Evolutionary conservation across 495 filamentous ascomycete genomes (phyloP), one percentile per base, ranked within the genome.

Genomic region (Daldinia decipiens): DNA sequence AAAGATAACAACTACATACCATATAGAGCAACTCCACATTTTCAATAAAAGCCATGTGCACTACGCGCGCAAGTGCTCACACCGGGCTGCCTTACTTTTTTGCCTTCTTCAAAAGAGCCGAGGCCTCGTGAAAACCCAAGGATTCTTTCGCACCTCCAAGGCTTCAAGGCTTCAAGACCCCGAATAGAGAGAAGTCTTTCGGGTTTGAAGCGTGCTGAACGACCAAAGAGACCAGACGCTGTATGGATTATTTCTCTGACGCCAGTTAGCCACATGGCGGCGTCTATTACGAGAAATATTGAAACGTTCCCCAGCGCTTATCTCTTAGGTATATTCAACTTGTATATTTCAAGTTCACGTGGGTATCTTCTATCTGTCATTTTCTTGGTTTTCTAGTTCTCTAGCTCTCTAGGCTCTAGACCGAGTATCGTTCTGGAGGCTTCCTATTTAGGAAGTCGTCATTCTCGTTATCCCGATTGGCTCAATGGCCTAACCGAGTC

Each of bases 381-480:
- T 51, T 40, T 32, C 40, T 34, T 38, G 11, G 27, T 11, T 56
- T 1, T 9, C 7, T 4, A 31, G 5, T 31, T 31, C 29, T 31
- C 29, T 52, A 31, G n/a, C 31, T 54, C 26, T n/a, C n/a, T n/a
- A n/a, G n/a, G n/a, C n/a, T 34, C 31, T 9, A 51, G 40, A 62
- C 34, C 55, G 15, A 51, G 31, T 27, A 40, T 32, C 53, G 21
- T 63, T 60, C 24, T 64, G 3, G 24, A 59, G 53, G 62, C 54
- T 74, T 67, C 67, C 71, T 60, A 17, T 67, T 61, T 74, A 67
- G 67, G 71, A 70, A 70, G 51, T 39, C 26, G 53, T 62, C 52
- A 36, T 47, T 39, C 19, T 53, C 21, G 5, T 12, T 45, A 27
- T 70, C 62, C 62, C 62, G 62, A 73, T 73, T 68, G 70, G 70